Evolutionary conservation across 2,329 filamentous ascomycete species (phyloP), one percentile per base, ranked within the genome.

Genomic region (Talaromyces piceae): DNA sequence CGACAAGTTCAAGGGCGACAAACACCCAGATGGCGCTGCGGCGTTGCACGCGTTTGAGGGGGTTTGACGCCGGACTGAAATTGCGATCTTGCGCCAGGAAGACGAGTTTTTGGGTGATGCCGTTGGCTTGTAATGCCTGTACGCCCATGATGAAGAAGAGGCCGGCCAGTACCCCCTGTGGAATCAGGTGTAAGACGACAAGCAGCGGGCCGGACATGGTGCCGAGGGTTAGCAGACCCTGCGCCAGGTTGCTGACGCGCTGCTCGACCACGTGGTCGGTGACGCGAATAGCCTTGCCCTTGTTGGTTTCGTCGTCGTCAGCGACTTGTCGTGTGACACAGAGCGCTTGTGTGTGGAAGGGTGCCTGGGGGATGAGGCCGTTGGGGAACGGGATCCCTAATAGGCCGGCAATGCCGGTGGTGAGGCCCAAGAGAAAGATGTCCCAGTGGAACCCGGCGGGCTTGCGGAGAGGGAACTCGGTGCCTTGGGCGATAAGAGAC

Each of bases 391-490:
- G 88, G 9, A 91, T 77, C 13, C 88, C 87, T 12, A 91, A 74
- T 23, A 91, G 74, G 9, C 87, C 87, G 3, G 86, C 84, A 1
- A 91, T 70, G 46, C 84, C 86, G 0, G 87, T 91, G 1, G 87
- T 91, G 25, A 88, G 72, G 4, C 88, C 88, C 1, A 91, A 81
- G 26, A 91, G 80, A 70, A 90, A 91, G 33, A 91, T 67, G 60
- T 91, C 87, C 87, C 87, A 91, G 69, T 91, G 87, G 63, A 91
- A 91, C 12, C 87, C 87, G 41, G 87, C 86, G 3, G 88, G 87
- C 62, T 91, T 91, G 20, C 80, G 78, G 9, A 91, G 80, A 1
- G 87, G 87, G 56, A 89, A 91, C 62, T 91, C 87, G 55, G 85
- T 90, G 46, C 87, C 88, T 63, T 91, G 87, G 9, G 87, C 86